Percentiles rank a stretch among this genome's conserved stretches.
Evolutionary conservation across 1,284 basidiomycete species (phyloP).

Genomic region (Schizophyllum amplum): DNA sequence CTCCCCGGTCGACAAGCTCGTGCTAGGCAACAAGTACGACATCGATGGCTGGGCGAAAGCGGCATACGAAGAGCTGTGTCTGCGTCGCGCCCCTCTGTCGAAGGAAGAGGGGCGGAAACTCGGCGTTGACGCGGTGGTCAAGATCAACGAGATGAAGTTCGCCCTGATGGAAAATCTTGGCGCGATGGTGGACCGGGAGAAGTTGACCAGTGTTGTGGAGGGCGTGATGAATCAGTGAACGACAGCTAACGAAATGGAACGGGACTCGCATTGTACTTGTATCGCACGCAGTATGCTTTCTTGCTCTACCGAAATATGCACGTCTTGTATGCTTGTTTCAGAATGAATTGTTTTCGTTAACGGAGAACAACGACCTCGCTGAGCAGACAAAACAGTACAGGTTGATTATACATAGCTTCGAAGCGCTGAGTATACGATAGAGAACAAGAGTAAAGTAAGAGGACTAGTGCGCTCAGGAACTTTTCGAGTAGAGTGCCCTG

Average conservation of each 20-base stretch:
- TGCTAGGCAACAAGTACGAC: conserved; percentile 22
- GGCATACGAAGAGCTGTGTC: conserved; percentile 26
- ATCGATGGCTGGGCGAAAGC: conserved; percentile 27
- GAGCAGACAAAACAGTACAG: too few species aligned
- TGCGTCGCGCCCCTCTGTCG: conserved; percentile 10
- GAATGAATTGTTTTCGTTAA: too few species aligned
- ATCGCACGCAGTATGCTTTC: neutral
- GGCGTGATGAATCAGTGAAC: neutral
- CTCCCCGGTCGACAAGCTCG: conserved; percentile 26
- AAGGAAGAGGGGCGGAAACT: conserved; percentile 10
- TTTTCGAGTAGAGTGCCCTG: too few species aligned
- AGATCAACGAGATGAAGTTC: conserved; percentile 8
- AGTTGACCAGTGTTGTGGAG: neutral
- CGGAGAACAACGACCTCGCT: too few species aligned
- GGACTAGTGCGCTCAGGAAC: too few species aligned
- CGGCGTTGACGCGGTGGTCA: conserved; percentile 8
- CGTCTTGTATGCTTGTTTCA: too few species aligned
- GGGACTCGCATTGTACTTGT: neutral
- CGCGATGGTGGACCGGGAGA: neutral
- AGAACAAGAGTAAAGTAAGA: too few species aligned
- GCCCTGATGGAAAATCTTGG: neutral
- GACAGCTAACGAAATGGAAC: neutral
- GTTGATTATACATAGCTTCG: too few species aligned
- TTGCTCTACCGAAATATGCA: neutral
- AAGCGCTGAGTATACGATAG: too few species aligned